phyloP scores from a whole-genome alignment of 179 eudicot genomes.

The Heliamphora pulchella region DNA sequence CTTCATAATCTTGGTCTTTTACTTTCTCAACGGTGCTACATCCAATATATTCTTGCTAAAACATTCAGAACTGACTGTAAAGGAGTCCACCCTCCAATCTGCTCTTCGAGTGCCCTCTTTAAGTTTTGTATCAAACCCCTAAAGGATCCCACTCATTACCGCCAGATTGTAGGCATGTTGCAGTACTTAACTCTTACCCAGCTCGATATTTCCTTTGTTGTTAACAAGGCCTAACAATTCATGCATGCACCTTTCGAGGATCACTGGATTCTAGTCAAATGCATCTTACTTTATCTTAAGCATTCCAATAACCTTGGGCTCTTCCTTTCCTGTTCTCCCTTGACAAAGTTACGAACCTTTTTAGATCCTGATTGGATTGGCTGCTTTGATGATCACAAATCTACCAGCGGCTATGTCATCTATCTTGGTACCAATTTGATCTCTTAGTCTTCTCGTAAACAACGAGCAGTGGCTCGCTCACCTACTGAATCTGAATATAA shows the following conservation, averaged over 20 bases:
- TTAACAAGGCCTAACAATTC: neutral
- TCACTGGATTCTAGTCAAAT: constrained; percentile 11
- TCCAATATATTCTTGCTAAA: no score
- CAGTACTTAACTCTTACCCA: constrained; percentile 4
- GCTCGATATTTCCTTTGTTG: neutral
- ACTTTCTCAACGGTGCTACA: no score
- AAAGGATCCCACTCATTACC: neutral
- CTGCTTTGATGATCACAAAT: neutral
- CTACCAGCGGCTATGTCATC: neutral
- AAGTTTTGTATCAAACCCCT: no score
- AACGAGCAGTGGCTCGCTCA: neutral
- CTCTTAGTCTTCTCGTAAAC: neutral
- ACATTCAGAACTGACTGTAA: no score
- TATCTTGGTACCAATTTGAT: constrained; percentile 4
- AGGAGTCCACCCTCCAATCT: no score
- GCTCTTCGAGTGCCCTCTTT: no score
- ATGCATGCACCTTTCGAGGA: neutral
- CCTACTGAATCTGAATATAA: constrained; percentile 2
- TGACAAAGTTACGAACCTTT: neutral
- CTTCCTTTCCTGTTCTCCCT: neutral
- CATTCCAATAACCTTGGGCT: neutral
- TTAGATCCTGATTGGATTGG: constrained; percentile 2
- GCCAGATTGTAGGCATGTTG: neutral
- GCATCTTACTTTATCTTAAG: neutral
- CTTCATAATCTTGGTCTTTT: no score